Percentiles rank a stretch among this genome's conserved stretches.
phyloP scores from a whole-genome alignment of 176 grass and related monocot species.

The Eragrostis curvula region DNA sequence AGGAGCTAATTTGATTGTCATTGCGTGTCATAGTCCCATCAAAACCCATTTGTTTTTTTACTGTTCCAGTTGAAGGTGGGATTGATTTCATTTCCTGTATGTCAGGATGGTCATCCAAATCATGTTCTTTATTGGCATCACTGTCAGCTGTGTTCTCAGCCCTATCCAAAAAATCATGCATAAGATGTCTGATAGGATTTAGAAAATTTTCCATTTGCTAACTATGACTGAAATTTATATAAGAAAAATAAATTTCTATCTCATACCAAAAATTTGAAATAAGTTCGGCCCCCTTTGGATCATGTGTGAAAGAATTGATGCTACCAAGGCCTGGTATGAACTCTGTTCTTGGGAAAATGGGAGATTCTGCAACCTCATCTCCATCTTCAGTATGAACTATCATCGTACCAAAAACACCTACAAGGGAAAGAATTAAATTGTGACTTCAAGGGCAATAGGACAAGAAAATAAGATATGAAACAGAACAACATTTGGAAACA shows the following conservation, averaged over 20 bases:
- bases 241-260: slow-evolving; percentile 16
- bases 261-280: slow-evolving; percentile 71
- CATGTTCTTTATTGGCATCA: slow-evolving; percentile 66
- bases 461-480: slow-evolving; percentile 11
- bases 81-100: slow-evolving; percentile 44
- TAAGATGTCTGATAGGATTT: slow-evolving; percentile 18
- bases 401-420: slow-evolving; percentile 85
- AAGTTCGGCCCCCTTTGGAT: slow-evolving; percentile 68
- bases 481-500: neutral
- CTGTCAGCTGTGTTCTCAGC: slow-evolving; percentile 64
- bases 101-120: slow-evolving; percentile 51
- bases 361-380: slow-evolving; percentile 66
- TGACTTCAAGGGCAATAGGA: slow-evolving; percentile 13
- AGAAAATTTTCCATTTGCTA: neutral
- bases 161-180: slow-evolving; percentile 54
- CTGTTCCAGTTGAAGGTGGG: slow-evolving; percentile 44
- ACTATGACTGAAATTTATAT: slow-evolving; percentile 11
- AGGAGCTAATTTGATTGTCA: slow-evolving; percentile 42
- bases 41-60: slow-evolving; percentile 39
- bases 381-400: slow-evolving; percentile 79
- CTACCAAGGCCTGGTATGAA: slow-evolving; percentile 96
- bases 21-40: slow-evolving; percentile 51
- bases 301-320: slow-evolving; percentile 92
- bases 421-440: slow-evolving; percentile 15
- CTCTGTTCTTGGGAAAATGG: slow-evolving; percentile 67